Evolutionary conservation across 805 yeast genomes (phyloP).

Genomic region (Saturnispora galanensis): DNA sequence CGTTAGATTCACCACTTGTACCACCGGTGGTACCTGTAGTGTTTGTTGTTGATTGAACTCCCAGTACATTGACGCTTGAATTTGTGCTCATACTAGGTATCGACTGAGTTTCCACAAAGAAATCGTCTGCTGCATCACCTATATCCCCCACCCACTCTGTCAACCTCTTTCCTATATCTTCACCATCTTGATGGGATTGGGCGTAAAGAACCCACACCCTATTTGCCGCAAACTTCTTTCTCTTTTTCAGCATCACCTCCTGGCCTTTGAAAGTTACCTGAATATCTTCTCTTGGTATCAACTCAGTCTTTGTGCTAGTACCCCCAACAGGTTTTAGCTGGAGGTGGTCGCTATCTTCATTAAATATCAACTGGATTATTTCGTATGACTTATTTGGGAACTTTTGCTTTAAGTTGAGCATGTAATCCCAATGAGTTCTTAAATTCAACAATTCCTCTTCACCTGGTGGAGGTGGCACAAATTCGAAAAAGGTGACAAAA

Average conservation of each 20-base stretch:
- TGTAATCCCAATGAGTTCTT: conserved; percentile 9
- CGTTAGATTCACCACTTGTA: background rate
- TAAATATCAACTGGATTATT: conserved; percentile 6
- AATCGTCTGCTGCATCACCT: background rate
- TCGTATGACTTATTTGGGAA: conserved; percentile 14
- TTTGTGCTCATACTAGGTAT: too few species aligned
- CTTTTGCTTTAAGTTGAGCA: conserved; percentile 17
- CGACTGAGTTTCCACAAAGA: too few species aligned
- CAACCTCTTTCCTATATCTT: conserved; percentile 18
- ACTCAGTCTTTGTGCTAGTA: conserved; percentile 14
- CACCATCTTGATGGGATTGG: conserved; percentile 58
- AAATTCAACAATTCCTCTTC: conserved; percentile 4
- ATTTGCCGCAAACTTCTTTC: conserved; percentile 25
- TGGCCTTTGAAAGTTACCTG: conserved; percentile 18
- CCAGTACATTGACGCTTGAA: too few species aligned
- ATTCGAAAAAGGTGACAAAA: conserved; percentile 23
- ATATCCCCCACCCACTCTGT: conserved; percentile 6
- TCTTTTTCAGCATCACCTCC: conserved; percentile 19
- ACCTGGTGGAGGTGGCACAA: conserved; percentile 9
- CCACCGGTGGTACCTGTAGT: conserved; percentile 2
- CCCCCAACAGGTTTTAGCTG: conserved; percentile 4
- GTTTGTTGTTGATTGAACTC: background rate
- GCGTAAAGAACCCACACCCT: conserved; percentile 50
- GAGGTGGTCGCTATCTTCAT: conserved; percentile 6
- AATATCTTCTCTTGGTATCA: conserved; percentile 17